These are phyloP conservation scores for Hypoxylon lienhwacheense DNA, from an alignment of 495 filamentous ascomycete species.

Conservation along the genomic window DNA sequence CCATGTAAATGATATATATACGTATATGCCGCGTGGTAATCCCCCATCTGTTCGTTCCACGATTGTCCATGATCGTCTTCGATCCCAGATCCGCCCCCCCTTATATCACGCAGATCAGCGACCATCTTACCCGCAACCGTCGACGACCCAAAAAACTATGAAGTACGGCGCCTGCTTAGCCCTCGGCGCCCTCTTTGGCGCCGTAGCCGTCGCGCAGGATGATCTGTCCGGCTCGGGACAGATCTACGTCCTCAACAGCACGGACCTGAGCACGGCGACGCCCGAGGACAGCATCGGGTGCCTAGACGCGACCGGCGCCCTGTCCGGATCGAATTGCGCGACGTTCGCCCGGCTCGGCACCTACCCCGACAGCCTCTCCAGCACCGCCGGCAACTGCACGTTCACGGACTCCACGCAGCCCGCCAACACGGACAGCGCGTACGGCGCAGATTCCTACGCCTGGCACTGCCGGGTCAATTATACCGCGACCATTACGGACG, in stretches of 20 bases:
- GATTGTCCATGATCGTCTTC: too few species aligned
- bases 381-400: constrained; percentile 36
- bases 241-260: constrained; percentile 40
- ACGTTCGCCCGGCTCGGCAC: constrained; percentile 32
- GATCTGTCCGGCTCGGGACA: constrained; percentile 36
- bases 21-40: too few species aligned
- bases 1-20: too few species aligned
- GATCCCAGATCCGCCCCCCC: too few species aligned
- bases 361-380: constrained; percentile 37
- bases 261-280: constrained; percentile 5
- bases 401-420: constrained; percentile 38
- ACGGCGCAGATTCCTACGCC: constrained; percentile 36
- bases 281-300: constrained; percentile 39
- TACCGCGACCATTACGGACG: background rate
- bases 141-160: constrained; percentile 15
- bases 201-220: constrained; percentile 12
- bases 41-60: too few species aligned
- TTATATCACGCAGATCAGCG: background rate
- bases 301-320: constrained; percentile 31
- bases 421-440: constrained; percentile 41
- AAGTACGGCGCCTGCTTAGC: constrained; percentile 11
- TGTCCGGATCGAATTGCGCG: constrained; percentile 37
- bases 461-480: constrained; percentile 31
- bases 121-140: too few species aligned
- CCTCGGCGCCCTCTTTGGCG: constrained; percentile 7